phyloP scores from a whole-genome alignment of 345 rosid species.

The Kernera saxatilis region DNA sequence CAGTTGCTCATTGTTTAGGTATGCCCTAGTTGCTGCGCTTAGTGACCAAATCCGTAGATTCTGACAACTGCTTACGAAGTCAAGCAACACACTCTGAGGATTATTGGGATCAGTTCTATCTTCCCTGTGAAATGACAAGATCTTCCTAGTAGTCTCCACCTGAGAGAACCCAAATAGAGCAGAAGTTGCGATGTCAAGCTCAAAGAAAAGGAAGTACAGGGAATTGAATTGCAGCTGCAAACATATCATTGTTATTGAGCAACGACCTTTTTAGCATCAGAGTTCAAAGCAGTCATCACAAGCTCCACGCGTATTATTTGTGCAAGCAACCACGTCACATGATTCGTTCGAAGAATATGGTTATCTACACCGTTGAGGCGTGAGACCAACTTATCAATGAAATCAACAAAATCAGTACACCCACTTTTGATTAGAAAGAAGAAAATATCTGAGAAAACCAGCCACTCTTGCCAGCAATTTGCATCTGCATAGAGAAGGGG shows the following conservation, averaged over 20 bases:
- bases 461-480: constrained; percentile 99
- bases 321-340: constrained; percentile 93
- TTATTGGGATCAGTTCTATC: constrained; percentile 88
- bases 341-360: constrained; percentile 89
- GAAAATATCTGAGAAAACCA: constrained; percentile 89
- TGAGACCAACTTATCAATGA: constrained; percentile 83
- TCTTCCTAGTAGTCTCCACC: constrained; percentile 90
- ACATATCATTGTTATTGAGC: background rate
- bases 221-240: constrained; percentile 6
- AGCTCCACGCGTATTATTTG: constrained; percentile 82
- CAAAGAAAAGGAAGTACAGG: background rate
- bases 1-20: constrained; percentile 81
- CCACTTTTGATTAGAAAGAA: constrained; percentile 87
- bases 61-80: constrained; percentile 96
- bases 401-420: constrained; percentile 93
- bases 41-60: constrained; percentile 91
- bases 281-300: constrained; percentile 70
- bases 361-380: constrained; percentile 66
- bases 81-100: constrained; percentile 93
- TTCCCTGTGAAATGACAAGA: constrained; percentile 91
- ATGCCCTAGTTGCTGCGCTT: constrained; percentile 79
- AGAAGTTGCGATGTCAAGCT: constrained; percentile 22
- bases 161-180: constrained; percentile 35
- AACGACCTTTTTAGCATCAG: constrained; percentile 81
- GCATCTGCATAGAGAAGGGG: constrained; percentile 51